Percentiles rank a stretch among this genome's conserved stretches.
Evolutionary conservation across 768 basidiomycete species (phyloP).

Genomic region (Rhodotorula diobovata): DNA sequence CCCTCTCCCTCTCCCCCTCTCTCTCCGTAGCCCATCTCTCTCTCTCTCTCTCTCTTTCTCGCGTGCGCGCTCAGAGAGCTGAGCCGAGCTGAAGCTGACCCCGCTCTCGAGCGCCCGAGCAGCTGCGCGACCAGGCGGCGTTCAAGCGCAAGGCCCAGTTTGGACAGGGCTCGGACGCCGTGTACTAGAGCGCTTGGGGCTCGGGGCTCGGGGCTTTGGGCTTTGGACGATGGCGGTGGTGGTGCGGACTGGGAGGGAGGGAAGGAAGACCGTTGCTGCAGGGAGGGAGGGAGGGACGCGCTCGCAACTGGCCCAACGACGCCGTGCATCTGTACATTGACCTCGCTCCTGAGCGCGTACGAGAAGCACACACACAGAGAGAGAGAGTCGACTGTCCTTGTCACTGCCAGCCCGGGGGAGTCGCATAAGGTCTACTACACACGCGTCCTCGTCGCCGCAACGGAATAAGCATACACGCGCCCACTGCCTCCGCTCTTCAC

Average conservation of each 20-base stretch:
- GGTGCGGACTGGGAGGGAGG: no score
- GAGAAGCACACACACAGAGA: no score
- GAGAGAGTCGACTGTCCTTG: not conserved
- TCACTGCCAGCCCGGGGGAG: no score
- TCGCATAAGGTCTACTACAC: no score
- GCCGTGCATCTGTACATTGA: not conserved
- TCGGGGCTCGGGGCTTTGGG: not conserved
- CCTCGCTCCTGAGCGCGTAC: no score
- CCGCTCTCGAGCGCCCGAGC: not conserved
- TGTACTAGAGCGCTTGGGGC: not conserved
- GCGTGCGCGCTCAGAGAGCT: not conserved
- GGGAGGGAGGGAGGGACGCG: no score
- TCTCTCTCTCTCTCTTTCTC: not conserved
- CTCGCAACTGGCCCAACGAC: no score
- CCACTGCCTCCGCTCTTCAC: not conserved
- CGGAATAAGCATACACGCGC: not conserved
- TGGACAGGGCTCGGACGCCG: constrained; percentile 2
- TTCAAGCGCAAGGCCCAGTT: constrained; percentile 32
- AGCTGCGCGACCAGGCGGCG: constrained; percentile 7
- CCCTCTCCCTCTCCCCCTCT: not conserved
- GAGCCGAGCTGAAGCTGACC: no score
- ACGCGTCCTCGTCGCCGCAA: no score
- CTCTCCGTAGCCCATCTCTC: no score
- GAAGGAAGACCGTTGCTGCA: no score
- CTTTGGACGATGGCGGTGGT: not conserved